Evolutionary conservation across 768 basidiomycete species (phyloP), one percentile per base, ranked within the genome.

Genomic region (Pulveroboletus sp.): DNA sequence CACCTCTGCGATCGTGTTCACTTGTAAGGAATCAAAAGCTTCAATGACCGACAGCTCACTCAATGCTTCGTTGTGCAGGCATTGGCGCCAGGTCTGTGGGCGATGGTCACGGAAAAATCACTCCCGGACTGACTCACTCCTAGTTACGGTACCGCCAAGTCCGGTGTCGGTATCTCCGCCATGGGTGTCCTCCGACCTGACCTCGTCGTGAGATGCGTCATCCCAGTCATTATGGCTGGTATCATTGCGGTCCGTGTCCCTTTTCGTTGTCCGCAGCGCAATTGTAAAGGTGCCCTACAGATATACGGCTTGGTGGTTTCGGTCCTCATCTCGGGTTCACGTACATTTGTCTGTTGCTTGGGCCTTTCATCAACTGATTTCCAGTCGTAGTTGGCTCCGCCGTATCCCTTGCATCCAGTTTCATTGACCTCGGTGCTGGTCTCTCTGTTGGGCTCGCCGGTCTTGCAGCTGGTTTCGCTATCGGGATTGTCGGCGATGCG

Each of bases 201-300:
- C 77, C 77, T 86, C 63, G 94, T 97, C 90, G 95, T 98, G 89
- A 93, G 86, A 78, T 94, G 89, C 81, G 86, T 89, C 57, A 83
- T 98, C 45, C 94, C 94, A 39, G 93, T 97, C 69, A 88, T 99
- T 73, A 97, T 98, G 95, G 95, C 95, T 79, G 95, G 95, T 93
- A 98, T 98, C 76, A 96, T 98, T 74, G 95, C 90, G 69, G 95
- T 98, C 60, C 58, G 92, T 84, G 29, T 35, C 26, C 32, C 23
- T 20, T 35, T 53, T 35, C 27, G 27, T 9, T 43, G 13, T 31
- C 47, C 9, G 30, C 16, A 2, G 40, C 5, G 16, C 14, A 20
- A 19, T 38, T 10, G 17, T 51, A n/a, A 54, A 17, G 26, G 17
- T 23, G 9, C 23, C 22, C 11, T 26, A 17, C 58, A 91, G 93